phyloP scores from a whole-genome alignment of 2,329 filamentous ascomycete genomes.

The Talaromyces sp. region DNA sequence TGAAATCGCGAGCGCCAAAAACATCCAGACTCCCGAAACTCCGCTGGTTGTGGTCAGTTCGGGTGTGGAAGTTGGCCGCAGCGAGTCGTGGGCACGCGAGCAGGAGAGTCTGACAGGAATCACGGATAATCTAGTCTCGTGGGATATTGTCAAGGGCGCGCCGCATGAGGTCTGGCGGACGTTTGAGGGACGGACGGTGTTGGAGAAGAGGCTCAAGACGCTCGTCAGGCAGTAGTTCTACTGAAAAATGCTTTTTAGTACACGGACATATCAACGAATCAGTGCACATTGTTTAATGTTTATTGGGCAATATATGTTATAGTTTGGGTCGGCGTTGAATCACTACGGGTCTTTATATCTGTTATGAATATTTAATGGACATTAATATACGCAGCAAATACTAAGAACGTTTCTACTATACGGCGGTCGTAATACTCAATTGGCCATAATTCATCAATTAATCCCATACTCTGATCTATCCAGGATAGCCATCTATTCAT shows the following conservation, averaged over 20 bases:
- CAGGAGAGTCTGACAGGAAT: conserved; percentile 79
- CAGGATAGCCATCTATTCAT: not conserved
- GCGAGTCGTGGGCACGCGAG: conserved; percentile 71
- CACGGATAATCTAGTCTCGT: conserved; percentile 71
- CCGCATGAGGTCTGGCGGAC: conserved; percentile 84
- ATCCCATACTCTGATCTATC: not conserved
- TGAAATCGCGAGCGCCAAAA: conserved; percentile 71
- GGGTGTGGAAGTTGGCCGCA: conserved; percentile 61
- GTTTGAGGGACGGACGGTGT: conserved; percentile 61
- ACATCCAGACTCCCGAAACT: conserved; percentile 63
- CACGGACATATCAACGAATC: too few species aligned
- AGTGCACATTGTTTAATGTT: too few species aligned
- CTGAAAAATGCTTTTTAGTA: not conserved
- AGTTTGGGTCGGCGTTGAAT: not conserved
- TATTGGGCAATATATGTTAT: not conserved
- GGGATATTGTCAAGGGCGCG: conserved; percentile 81
- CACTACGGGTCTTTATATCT: not conserved
- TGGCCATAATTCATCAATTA: not conserved
- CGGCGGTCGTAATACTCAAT: not conserved
- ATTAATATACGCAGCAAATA: not conserved
- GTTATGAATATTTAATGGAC: not conserved
- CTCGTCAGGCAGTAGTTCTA: conserved; percentile 32
- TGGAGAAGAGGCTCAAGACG: conserved; percentile 73
- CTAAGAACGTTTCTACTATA: not conserved
- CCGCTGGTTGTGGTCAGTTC: conserved; percentile 79